phyloP scores from a whole-genome alignment of 139 green algal species.

The Micromonas pusilla region DNA sequence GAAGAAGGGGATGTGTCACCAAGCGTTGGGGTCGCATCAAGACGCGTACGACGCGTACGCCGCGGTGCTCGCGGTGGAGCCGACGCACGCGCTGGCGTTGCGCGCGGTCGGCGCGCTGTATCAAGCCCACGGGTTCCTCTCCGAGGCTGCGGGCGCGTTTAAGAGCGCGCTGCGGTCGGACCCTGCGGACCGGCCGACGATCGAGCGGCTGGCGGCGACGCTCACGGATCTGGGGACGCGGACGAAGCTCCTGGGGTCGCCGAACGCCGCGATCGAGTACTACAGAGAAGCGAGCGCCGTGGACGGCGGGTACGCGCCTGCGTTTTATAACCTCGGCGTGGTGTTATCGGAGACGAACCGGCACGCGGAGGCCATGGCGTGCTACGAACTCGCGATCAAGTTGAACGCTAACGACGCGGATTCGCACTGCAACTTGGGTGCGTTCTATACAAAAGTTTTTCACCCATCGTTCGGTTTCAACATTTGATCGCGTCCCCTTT shows the following conservation, averaged over 20 bases:
- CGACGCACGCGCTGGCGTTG: not conserved
- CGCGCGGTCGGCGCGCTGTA: not conserved
- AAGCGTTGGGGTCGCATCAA: not conserved
- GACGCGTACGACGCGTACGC: not conserved
- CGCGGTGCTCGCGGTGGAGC: not conserved
- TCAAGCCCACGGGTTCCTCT: not conserved
- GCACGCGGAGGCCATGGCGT: not conserved
- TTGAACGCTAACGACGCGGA: constrained; percentile 55
- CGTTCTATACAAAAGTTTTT: constrained; percentile 55
- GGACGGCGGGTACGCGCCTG: constrained; percentile 38
- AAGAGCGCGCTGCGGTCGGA: not conserved
- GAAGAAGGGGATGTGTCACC: not conserved
- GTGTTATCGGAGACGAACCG: constrained; percentile 35
- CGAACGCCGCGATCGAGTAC: constrained; percentile 43
- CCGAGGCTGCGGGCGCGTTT: not conserved
- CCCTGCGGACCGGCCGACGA: not conserved
- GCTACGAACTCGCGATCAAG: not conserved
- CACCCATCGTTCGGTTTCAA: no score
- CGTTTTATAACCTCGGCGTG: constrained; percentile 70
- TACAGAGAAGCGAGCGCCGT: constrained; percentile 52
- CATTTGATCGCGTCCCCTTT: no score
- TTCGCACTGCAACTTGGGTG: constrained; percentile 90
- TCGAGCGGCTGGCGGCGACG: constrained; percentile 54
- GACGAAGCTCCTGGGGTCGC: constrained; percentile 51
- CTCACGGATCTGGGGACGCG: constrained; percentile 79